Evolutionary conservation across 108 stramenopile species (phyloP).

Genomic region (Stephanodiscus minutulus): DNA sequence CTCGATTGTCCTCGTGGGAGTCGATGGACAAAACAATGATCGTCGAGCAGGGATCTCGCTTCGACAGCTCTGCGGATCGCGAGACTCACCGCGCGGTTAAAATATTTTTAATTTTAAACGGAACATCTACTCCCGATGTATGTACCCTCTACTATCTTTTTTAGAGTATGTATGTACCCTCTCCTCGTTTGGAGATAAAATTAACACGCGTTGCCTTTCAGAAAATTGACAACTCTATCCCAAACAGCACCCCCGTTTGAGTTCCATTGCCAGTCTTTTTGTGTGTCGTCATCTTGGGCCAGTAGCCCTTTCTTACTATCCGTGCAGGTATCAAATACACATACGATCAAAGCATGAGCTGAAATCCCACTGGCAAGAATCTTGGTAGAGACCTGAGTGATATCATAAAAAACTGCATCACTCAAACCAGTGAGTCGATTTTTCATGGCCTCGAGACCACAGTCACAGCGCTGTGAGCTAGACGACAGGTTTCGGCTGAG

Average conservation of each 20-base stretch:
- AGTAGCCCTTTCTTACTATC: constrained; percentile 11
- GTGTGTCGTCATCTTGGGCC: constrained; percentile 12
- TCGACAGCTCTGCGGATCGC: too few relatives aligned
- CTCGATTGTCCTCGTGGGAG: too few relatives aligned
- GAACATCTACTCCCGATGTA: too few relatives aligned
- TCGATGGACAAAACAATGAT: too few relatives aligned
- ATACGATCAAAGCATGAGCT: constrained; percentile 28
- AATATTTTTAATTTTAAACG: too few relatives aligned
- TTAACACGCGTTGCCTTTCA: not conserved
- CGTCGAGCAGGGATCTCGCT: too few relatives aligned
- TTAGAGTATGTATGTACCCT: too few relatives aligned
- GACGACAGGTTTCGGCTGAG: constrained; percentile 52
- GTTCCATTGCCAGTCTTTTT: constrained; percentile 18
- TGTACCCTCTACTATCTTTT: too few relatives aligned
- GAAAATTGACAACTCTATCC: constrained; percentile 8
- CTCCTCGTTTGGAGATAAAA: not conserved
- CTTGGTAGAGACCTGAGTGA: constrained; percentile 18
- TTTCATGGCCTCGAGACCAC: constrained; percentile 56
- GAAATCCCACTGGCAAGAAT: constrained; percentile 26
- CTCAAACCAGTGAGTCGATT: constrained; percentile 33
- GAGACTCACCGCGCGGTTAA: too few relatives aligned
- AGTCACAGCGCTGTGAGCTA: constrained; percentile 47
- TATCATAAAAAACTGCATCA: constrained; percentile 29
- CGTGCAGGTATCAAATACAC: constrained; percentile 26
- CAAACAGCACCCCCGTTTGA: constrained; percentile 15